Evolutionary conservation across 805 yeast genomes (phyloP).

Genomic region (Candida yuanshanica): DNA sequence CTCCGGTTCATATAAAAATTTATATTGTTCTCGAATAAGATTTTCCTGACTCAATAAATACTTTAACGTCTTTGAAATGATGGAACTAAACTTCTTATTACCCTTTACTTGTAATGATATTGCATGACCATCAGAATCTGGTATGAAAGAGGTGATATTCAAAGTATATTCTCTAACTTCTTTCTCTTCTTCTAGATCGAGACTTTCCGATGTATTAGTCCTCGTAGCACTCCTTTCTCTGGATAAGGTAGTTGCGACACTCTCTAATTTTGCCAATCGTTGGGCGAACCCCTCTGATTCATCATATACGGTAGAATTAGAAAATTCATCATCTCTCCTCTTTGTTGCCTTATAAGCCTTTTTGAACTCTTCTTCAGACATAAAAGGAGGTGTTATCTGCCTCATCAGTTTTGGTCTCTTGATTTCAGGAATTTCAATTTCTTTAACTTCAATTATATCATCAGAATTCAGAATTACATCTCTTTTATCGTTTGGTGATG

Average conservation of each 20-base stretch:
- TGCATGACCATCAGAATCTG: slow-evolving; percentile 12
- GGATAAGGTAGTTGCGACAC: background rate
- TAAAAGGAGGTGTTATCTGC: slow-evolving; percentile 14
- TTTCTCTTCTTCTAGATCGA: background rate
- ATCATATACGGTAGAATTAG: slow-evolving; percentile 2
- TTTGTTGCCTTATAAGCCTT: background rate
- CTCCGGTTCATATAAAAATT: slow-evolving; percentile 7
- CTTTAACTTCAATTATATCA: slow-evolving; percentile 1
- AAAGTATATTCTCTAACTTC: slow-evolving; percentile 8
- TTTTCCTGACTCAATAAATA: slow-evolving; percentile 4
- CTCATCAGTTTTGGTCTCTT: slow-evolving; percentile 1
- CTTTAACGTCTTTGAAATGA: slow-evolving; percentile 10
- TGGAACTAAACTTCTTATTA: slow-evolving; percentile 11
- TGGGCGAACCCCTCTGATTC: background rate
- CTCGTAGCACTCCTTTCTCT: background rate
- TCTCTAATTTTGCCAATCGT: slow-evolving; percentile 2
- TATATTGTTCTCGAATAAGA: background rate
- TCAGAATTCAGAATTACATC: background rate
- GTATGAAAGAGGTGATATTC: slow-evolving; percentile 14
- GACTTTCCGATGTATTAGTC: background rate
- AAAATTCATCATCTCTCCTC: slow-evolving; percentile 3
- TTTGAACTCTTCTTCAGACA: slow-evolving; percentile 13
- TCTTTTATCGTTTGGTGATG: background rate
- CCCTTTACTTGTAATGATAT: slow-evolving; percentile 16
- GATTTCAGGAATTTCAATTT: background rate